These are phyloP conservation scores for Syzygium jambos DNA, from an alignment of 345 rosid species.

Conservation along the genomic window DNA sequence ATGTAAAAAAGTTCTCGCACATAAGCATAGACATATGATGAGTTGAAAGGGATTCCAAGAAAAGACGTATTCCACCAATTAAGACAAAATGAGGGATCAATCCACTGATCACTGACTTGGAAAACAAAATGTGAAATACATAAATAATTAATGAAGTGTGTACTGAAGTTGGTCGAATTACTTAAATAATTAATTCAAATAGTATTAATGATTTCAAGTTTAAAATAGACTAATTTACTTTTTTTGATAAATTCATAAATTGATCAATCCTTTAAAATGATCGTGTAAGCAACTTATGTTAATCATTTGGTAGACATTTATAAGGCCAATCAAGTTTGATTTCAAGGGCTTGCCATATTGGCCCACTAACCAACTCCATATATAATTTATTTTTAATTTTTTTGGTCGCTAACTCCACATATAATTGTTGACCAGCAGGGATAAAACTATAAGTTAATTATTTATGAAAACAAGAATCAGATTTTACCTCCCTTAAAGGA, in stretches of 20 bases:
- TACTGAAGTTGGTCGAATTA: neutral
- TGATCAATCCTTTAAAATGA: neutral
- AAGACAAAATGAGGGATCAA: neutral
- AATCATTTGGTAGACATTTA: neutral
- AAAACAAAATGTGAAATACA: neutral
- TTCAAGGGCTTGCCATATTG: neutral
- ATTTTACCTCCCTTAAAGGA: conserved; percentile 39
- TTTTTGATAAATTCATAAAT: neutral
- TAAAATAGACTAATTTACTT: neutral
- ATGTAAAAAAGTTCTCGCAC: neutral
- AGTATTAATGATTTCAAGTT: neutral
- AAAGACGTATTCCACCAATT: neutral
- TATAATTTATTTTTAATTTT: no score
- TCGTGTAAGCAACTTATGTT: neutral
- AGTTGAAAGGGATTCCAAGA: neutral
- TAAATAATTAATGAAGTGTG: neutral
- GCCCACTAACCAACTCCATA: neutral
- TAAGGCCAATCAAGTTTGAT: neutral
- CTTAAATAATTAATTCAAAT: neutral
- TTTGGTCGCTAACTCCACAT: neutral
- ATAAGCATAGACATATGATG: neutral
- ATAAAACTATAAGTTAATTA: neutral
- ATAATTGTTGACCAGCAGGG: neutral
- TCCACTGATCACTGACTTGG: neutral
- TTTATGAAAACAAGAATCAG: neutral